Evolutionary conservation across 2,329 filamentous ascomycete genomes (phyloP), one percentile per base, ranked within the genome.

Genomic region (Verticillium nonalfalfae): DNA sequence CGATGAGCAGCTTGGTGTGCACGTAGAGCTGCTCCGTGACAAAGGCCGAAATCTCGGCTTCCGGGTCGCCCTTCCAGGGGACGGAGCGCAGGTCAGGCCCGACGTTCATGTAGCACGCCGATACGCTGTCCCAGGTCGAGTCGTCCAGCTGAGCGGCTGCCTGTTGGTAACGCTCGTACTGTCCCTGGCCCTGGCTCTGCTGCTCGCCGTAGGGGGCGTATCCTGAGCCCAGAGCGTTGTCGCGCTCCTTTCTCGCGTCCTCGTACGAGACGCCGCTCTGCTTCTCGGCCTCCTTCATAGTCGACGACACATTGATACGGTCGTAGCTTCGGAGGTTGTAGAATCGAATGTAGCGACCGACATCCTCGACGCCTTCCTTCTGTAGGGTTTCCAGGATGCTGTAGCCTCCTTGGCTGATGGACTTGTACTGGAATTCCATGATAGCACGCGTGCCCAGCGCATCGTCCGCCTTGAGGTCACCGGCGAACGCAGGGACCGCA

Each of bases 241-340:
- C 88, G 65, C 85, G 84, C 61, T 88, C 83, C 63, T 81, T 81
- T 56, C 88, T 79, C 14, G 89, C 89, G 38, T 84, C 78, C 63
- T 89, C 85, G 69, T 92, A 93, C 5, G 77, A 76, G 2, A 93
- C 85, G 18, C 90, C 89, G 59, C 85, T 85, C 40, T 81, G 76
- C 45, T 82, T 69, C 69, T 92, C 87, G 1, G 81, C 85, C 5
- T 80, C 76, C 18, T 76, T 73, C 84, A 91, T 86, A 7, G 85
- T 80, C 1, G 75, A 75, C 15, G 86, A 87, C 21, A 80, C 84
- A 74, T 94, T 93, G 79, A 96, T 90, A 55, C 91, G 87, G 72
- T 95, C 91, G 71, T 91, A 95, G 74, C 86, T 94, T 61, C 91
- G 83, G 36, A 96, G 81, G 72, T 96, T 95, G 78, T 92, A 95